These are phyloP conservation scores for Fusarium tricinctum DNA, from an alignment of 2,329 filamentous ascomycete species.

Conservation along the genomic window DNA sequence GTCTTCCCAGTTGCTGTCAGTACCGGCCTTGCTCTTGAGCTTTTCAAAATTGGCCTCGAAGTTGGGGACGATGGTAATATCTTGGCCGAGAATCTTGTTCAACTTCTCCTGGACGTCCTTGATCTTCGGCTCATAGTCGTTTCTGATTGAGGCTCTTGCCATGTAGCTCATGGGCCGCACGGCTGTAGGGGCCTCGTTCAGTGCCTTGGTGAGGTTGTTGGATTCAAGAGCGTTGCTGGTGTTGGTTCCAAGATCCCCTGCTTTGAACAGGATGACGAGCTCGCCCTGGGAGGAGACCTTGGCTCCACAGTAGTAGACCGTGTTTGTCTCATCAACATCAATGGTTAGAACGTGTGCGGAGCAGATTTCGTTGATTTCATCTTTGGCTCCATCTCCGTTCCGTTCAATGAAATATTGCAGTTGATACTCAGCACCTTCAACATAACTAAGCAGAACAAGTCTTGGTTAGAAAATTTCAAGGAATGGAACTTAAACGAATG, in stretches of 20 bases:
- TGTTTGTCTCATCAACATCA: conserved; percentile 60
- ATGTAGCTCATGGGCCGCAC: conserved; percentile 57
- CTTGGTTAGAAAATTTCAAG: not conserved
- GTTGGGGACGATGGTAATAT: conserved; percentile 63
- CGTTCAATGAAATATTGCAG: conserved; percentile 57
- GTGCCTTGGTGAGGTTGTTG: conserved; percentile 58
- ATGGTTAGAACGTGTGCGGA: conserved; percentile 61
- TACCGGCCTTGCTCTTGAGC: conserved; percentile 53
- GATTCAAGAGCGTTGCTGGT: conserved; percentile 56
- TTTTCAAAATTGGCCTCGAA: conserved; percentile 61
- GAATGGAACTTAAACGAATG: accelerated
- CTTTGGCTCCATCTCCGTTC: conserved; percentile 56
- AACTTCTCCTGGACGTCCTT: conserved; percentile 56
- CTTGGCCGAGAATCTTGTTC: conserved; percentile 56
- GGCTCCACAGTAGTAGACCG: conserved; percentile 61
- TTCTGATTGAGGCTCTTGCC: conserved; percentile 59
- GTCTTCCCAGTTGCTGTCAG: conserved; percentile 58
- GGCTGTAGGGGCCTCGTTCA: conserved; percentile 60
- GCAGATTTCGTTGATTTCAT: conserved; percentile 64
- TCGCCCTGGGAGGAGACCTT: conserved; percentile 59
- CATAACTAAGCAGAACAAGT: conserved; percentile 56
- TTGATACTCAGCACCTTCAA: conserved; percentile 58
- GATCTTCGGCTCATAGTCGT: conserved; percentile 60
- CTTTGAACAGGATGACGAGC: conserved; percentile 64
- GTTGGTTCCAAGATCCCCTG: conserved; percentile 61